Evolutionary conservation across 805 yeast genomes (phyloP).

Genomic region (Candida golubevii): DNA sequence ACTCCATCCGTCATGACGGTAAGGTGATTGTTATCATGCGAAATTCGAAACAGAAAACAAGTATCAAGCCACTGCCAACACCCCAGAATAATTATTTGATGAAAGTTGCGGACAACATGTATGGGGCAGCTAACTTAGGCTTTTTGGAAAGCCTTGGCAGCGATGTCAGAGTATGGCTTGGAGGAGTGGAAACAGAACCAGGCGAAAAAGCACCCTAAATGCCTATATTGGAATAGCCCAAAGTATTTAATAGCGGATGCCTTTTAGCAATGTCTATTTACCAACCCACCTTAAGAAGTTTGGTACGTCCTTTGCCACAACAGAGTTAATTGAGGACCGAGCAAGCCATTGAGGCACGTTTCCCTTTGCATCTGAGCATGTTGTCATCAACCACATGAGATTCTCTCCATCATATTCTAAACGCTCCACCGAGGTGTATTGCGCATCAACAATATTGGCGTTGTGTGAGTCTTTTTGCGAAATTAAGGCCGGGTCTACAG

Average conservation of each 20-base stretch:
- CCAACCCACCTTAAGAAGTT: slow-evolving; percentile 30
- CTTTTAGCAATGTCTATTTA: background rate
- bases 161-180: slow-evolving; percentile 40
- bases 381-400: slow-evolving; percentile 37
- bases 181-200: slow-evolving; percentile 16
- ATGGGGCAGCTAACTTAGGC: slow-evolving; percentile 31
- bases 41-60: slow-evolving; percentile 25
- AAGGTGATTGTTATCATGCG: slow-evolving; percentile 33
- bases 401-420: slow-evolving; percentile 19
- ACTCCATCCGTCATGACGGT: slow-evolving; percentile 27
- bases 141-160: slow-evolving; percentile 40
- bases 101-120: slow-evolving; percentile 22
- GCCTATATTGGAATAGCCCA: too few species aligned
- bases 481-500: slow-evolving; percentile 28
- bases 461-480: slow-evolving; percentile 9
- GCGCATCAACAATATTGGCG: slow-evolving; percentile 24
- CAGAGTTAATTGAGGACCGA: slow-evolving; percentile 26
- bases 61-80: slow-evolving; percentile 7
- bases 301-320: slow-evolving; percentile 40
- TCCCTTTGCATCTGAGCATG: slow-evolving; percentile 38
- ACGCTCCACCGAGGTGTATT: slow-evolving; percentile 35
- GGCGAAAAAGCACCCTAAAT: background rate
- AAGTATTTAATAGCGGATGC: too few species aligned
- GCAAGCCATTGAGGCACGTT: slow-evolving; percentile 35
- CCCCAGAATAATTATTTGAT: slow-evolving; percentile 12